A percentile compares a stretch with the other conserved stretches of the same genome.
These are phyloP conservation scores for Phytophthora sp. DNA, from an alignment of 352 stramenopile species.

Conservation along the genomic window DNA sequence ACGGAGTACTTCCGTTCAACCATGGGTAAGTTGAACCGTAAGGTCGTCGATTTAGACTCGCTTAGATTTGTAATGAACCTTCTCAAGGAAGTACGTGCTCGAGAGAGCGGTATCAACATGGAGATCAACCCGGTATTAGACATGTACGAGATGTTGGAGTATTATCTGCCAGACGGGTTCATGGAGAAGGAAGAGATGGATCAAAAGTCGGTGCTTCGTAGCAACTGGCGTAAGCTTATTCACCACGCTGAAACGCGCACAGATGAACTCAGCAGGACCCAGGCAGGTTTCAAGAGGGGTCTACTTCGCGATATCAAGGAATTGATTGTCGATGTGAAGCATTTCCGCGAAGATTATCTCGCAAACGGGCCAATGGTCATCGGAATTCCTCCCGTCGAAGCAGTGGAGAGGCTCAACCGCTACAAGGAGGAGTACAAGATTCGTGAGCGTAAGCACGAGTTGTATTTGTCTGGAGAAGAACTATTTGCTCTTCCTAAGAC, in stretches of 20 bases:
- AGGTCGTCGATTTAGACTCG: conserved; percentile 96
- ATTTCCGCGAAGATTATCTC: conserved; percentile 96
- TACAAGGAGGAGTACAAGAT: conserved; percentile 99
- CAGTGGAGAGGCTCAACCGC: conserved; percentile 96
- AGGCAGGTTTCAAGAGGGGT: conserved; percentile 96
- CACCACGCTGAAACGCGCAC: conserved; percentile 93
- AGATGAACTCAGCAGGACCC: conserved; percentile 95
- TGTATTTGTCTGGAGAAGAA: conserved; percentile 97
- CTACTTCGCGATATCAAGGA: conserved; percentile 97
- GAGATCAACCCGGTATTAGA: conserved; percentile 98
- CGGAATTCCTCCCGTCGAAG: conserved; percentile 95
- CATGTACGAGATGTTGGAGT: conserved; percentile 99
- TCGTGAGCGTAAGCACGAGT: conserved; percentile 96
- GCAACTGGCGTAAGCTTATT: conserved; percentile 98
- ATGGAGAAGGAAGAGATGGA: conserved; percentile 99
- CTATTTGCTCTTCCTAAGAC: conserved; percentile 97
- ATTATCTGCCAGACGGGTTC: conserved; percentile 93
- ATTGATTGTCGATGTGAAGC: conserved; percentile 96
- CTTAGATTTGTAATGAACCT: conserved; percentile 98
- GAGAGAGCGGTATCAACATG: conserved; percentile 98
- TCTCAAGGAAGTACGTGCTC: conserved; percentile 96
- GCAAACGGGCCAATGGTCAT: conserved; percentile 98
- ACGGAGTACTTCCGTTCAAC: conserved; percentile 97
- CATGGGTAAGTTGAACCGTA: conserved; percentile 93
- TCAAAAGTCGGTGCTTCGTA: conserved; percentile 97